A percentile compares a stretch with the other conserved stretches of the same genome.
Evolutionary conservation across 345 rosid genomes (phyloP).

Genomic region (Euphorbia peplus): DNA sequence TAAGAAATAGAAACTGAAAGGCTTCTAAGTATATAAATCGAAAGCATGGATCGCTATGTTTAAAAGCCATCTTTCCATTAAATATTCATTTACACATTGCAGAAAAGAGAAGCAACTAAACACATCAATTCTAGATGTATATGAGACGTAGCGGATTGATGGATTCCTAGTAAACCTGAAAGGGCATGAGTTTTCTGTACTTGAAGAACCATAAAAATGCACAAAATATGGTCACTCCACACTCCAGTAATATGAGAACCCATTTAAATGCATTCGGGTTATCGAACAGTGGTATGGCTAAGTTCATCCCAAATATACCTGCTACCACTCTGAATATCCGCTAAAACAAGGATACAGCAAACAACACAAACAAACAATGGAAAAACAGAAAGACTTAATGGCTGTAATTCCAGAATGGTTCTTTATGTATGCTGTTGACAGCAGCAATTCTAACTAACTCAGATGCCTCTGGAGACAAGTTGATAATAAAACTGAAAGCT

Average conservation of each 20-base stretch:
- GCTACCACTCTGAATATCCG: constrained; percentile 97
- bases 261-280: constrained; percentile 71
- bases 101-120: neutral
- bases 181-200: constrained; percentile 84
- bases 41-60: neutral
- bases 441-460: neutral
- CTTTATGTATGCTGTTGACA: neutral
- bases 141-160: neutral
- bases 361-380: neutral
- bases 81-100: neutral
- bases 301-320: constrained; percentile 96
- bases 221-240: constrained; percentile 57
- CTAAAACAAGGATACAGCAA: constrained; percentile 22
- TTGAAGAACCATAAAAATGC: constrained; percentile 92
- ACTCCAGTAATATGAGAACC: constrained; percentile 80
- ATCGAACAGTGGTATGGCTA: constrained; percentile 61
- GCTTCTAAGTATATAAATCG: neutral
- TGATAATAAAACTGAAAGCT: neutral
- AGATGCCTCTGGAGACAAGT: neutral
- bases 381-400: neutral
- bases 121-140: no score
- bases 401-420: constrained; percentile 3
- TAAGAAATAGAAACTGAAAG: neutral
- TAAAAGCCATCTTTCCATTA: neutral
- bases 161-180: constrained; percentile 31